Evolutionary conservation across 345 rosid species (phyloP), one percentile per base, ranked within the genome.

Genomic region (Eucalyptus sp.): DNA sequence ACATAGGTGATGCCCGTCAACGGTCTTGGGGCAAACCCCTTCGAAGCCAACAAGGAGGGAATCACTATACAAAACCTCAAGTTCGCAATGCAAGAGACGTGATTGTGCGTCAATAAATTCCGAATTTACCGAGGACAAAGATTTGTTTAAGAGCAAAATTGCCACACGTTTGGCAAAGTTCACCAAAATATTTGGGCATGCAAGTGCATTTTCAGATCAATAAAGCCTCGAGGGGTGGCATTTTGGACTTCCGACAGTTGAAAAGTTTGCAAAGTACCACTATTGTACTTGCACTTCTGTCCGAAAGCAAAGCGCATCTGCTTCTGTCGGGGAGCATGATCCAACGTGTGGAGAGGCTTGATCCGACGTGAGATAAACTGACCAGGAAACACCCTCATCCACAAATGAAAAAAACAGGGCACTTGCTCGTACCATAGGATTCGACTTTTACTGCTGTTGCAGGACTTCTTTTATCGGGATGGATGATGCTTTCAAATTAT

Each of bases 1-100:
- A 12, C 2, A 62, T 0, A 29, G 7, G 15, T 29, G 68, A 60
- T 60, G 68, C n/a, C 15, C 16, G 1, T 6, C 16, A 0, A 13
- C 0, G 1, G 8, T 29, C 31, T 0, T 13, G 4, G 8, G 16
- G 8, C 7, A 60, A 60, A 25, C 15, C 13, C 13, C 7, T 27
- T 5, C n/a, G 7, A 2, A 58, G 64, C 14, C 64, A 27, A 25
- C 2, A 27, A 58, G 31, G 31, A 27, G 33, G 33, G 16, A 33
- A 6, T 62, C 17, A 13, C 68, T 29, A 29, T 62, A 62, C 16
- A 27, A 13, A 62, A 62, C 8, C 68, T 62, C 33, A 29, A 29
- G 33, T 13, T 62, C 68, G 0, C 16, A 9, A 2, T 6, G 8
- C 33, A 0, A 27, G 33, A 60, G 31, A 12, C 0, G 8, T 12